Evolutionary conservation across 352 stramenopile genomes (phyloP).

Genomic region (Phytophthora sansomeana): DNA sequence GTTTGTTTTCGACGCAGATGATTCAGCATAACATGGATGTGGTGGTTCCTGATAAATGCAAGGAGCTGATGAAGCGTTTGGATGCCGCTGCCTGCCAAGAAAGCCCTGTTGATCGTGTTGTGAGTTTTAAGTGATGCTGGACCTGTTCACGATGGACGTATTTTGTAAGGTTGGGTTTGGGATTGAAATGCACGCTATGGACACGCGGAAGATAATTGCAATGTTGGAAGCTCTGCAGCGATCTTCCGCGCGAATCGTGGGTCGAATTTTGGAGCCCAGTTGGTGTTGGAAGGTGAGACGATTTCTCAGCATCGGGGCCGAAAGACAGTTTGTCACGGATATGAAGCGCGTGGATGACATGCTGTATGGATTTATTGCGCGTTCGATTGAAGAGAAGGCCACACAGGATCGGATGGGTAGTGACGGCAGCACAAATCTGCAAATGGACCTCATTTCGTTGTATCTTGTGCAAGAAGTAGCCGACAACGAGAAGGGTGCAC

Average conservation of each 20-base stretch:
- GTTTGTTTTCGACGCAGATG: slow-evolving; percentile 38
- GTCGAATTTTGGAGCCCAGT: slow-evolving; percentile 48
- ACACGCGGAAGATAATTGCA: slow-evolving; percentile 26
- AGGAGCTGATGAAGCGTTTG: slow-evolving; percentile 21
- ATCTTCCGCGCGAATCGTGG: slow-evolving; percentile 20
- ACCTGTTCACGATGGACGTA: slow-evolving; percentile 56
- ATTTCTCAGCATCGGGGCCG: slow-evolving; percentile 19
- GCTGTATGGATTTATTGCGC: slow-evolving; percentile 20
- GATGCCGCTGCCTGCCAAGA: slow-evolving; percentile 8
- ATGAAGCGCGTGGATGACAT: slow-evolving; percentile 35
- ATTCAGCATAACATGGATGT: slow-evolving; percentile 37
- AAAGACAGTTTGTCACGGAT: slow-evolving; percentile 21
- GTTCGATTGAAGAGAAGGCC: slow-evolving; percentile 25
- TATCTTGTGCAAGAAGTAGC: slow-evolving; percentile 45
- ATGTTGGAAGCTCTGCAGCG: slow-evolving; percentile 35
- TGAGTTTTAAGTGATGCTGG: slow-evolving; percentile 45
- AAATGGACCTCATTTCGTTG: slow-evolving; percentile 50
- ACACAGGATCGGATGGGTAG: not conserved
- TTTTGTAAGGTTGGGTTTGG: slow-evolving; percentile 67
- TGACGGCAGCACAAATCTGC: slow-evolving; percentile 2
- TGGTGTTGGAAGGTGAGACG: slow-evolving; percentile 52
- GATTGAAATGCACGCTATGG: slow-evolving; percentile 37
- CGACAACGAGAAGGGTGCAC: slow-evolving; percentile 25
- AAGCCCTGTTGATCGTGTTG: slow-evolving; percentile 14
- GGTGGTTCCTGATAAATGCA: slow-evolving; percentile 24